Evolutionary conservation across 768 basidiomycete genomes (phyloP), one percentile per base, ranked within the genome.

Genomic region (Porphyrellus cyaneotinctus): DNA sequence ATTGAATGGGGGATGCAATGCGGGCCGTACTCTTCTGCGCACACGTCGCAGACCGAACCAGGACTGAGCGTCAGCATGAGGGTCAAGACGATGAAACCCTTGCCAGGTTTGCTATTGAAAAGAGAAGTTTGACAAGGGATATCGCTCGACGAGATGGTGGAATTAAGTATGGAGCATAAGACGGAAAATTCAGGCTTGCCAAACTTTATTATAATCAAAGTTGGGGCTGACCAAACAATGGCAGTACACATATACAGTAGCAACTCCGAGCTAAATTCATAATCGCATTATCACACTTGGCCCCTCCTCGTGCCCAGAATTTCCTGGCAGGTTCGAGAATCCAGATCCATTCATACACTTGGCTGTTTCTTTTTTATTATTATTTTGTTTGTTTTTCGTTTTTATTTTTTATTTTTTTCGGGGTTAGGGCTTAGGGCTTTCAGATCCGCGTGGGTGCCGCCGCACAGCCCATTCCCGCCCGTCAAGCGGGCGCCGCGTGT

Each of bases 1-100:
- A 91, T 89, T 47, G 82, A 87, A 69, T 90, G 85, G 56, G 88
- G 88, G 57, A 80, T 74, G 69, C 82, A 83, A 62, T 83, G 83
- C 52, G 81, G 75, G 66, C 84, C 84, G 72, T 80, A 91, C 76
- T 90, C 87, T 74, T 90, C 88, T 65, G 88, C 88, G 77, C 88
- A 91, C 66, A 91, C 88, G 78, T 91, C 88, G 84, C 88, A 91
- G 70, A 84, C 78, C 70, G 85, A 89, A 72, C 86, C 86, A 71
- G 86, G 81, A 75, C 75, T 79, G 66, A 91, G 85, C 69, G 88
- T 86, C 75, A 91, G 82, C 88, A 91, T 91, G 67, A 66, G 63
- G 65, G 66, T 67, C 68, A 70, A 71, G 69, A 65, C 71, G 65
- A 64, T 64, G 58, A 68, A 61, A 67, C 70, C 70, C 70, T 69